Conservation (phyloP, 129 eudicot genomes). For the Flaveria bidentis region DNA sequence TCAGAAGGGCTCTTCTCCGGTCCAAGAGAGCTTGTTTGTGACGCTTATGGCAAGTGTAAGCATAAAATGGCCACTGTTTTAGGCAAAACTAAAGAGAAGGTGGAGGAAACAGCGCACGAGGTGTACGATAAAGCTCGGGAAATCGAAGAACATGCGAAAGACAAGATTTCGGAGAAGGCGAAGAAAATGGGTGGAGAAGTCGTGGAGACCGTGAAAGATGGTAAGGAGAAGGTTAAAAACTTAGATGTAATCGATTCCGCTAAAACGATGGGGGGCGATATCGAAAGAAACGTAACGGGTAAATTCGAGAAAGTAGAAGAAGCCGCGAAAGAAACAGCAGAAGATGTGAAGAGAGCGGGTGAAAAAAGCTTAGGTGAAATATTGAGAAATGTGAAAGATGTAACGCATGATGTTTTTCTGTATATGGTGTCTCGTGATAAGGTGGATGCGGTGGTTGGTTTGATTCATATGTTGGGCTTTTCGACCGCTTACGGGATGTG, state of each 20-base stretch:
- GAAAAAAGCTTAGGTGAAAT: constrained; percentile 38
- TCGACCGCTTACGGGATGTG: constrained; percentile 68
- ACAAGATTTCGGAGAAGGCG: constrained; percentile 23
- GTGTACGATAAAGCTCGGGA: constrained; percentile 31
- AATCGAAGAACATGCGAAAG: constrained; percentile 26
- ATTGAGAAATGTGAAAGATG: constrained; percentile 22
- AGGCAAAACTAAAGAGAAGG: constrained; percentile 39
- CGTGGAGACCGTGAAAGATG: constrained; percentile 24
- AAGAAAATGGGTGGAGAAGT: constrained; percentile 24
- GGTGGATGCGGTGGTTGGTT: constrained; percentile 30
- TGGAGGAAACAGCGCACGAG: constrained; percentile 24
- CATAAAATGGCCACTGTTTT: constrained; percentile 50
- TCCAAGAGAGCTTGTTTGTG: constrained; percentile 56
- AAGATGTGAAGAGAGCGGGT: constrained; percentile 27
- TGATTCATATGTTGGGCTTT: constrained; percentile 64
- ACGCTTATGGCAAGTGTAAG: constrained; percentile 68
- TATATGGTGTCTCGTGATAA: constrained; percentile 25
- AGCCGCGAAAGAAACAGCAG: constrained; percentile 1
- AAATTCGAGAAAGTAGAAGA: constrained; percentile 18
- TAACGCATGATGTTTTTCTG: constrained; percentile 28
- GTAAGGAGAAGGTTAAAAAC: not conserved
- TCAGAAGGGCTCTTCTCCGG: not conserved
- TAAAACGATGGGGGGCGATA: constrained; percentile 20
- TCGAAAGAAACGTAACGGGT: constrained; percentile 22
- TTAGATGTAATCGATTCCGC: constrained; percentile 23